Evolutionary conservation across 495 filamentous ascomycete species (phyloP), one percentile per base, ranked within the genome.

Genomic region (Echria macrotheca): DNA sequence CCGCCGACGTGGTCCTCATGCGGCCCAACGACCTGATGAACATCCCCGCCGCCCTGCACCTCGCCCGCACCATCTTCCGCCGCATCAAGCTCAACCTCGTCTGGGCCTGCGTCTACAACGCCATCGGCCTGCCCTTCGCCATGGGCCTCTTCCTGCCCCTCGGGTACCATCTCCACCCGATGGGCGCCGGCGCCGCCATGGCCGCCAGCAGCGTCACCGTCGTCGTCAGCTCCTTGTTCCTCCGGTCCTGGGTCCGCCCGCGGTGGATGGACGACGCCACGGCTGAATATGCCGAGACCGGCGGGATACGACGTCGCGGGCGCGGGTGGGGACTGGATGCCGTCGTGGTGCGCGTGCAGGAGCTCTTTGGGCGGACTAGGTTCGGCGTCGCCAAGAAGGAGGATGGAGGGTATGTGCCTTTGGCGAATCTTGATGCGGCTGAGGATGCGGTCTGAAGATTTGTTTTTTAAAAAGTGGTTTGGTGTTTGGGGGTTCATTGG

Each of bases 141-240:
- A 97, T 97, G 93, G 93, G 93, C 4, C 55, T 91, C 49, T 90
- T 96, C 74, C 73, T 99, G 21, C 93, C 93, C 0, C 80, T 93
- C 44, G 91, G 91, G 3, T 79, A 82, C 54, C 85, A 87, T 69
- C 68, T 99, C 51, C 93, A 93, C 48, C 93, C 93, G 9, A 91
- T 96, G 86, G 89, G 88, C 24, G 94, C 93, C 6, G 91, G 90
- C 12, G 87, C 83, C 2, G 94, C 94, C 15, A 99, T 99, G 93
- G 94, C 91, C 4, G 77, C 76, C 32, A 90, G 85, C 31, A 91
- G 86, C 52, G 86, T 97, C 24, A 91, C 85, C 44, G 93, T 99
- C 6, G 91, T 97, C 0, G 74, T 80, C 6, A 91, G 86, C 58
- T 87, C 82, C 60, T 66, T 97, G 38, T 72, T 91, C 26, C 69